phyloP scores from a whole-genome alignment of 768 basidiomycete species.

The Phanerodontia chrysosporium region DNA sequence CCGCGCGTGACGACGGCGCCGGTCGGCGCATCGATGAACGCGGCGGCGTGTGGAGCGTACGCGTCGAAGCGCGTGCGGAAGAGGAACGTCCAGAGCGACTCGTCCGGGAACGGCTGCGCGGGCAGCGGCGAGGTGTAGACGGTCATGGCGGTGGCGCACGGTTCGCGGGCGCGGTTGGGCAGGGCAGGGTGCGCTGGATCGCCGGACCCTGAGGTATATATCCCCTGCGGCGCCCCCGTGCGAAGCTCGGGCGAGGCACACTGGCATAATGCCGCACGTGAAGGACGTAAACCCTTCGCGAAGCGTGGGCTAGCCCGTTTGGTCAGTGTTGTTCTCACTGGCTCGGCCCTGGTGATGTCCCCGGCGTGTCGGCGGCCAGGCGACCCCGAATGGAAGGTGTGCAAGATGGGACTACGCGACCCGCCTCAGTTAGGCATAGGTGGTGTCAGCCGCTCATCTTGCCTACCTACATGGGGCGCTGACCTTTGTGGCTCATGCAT shows the following conservation, averaged over 20 bases:
- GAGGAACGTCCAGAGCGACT: slow-evolving; percentile 48
- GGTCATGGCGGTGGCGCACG: slow-evolving; percentile 7
- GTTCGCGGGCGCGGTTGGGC: background rate
- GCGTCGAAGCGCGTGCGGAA: slow-evolving; percentile 30
- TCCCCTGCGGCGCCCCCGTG: background rate
- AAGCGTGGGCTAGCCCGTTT: background rate
- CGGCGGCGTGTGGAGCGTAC: slow-evolving; percentile 28
- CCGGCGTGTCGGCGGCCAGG: background rate
- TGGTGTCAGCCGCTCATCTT: too few species aligned
- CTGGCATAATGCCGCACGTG: background rate
- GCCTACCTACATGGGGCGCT: too few species aligned
- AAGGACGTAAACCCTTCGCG: background rate
- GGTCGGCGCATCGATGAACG: slow-evolving; percentile 64
- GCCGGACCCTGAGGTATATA: background rate
- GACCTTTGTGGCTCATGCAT: too few species aligned
- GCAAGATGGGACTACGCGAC: background rate
- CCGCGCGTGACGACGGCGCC: slow-evolving; percentile 53
- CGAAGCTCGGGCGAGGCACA: background rate
- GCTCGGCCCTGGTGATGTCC: background rate
- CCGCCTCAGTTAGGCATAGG: background rate
- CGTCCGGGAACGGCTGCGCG: slow-evolving; percentile 31
- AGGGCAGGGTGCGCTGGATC: background rate
- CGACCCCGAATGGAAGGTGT: background rate
- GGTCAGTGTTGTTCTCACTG: background rate
- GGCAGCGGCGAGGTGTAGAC: slow-evolving; percentile 47